Percentiles rank a stretch among this genome's conserved stretches.
phyloP scores from a whole-genome alignment of 1,284 basidiomycete species.

The Irpex lacteus region DNA sequence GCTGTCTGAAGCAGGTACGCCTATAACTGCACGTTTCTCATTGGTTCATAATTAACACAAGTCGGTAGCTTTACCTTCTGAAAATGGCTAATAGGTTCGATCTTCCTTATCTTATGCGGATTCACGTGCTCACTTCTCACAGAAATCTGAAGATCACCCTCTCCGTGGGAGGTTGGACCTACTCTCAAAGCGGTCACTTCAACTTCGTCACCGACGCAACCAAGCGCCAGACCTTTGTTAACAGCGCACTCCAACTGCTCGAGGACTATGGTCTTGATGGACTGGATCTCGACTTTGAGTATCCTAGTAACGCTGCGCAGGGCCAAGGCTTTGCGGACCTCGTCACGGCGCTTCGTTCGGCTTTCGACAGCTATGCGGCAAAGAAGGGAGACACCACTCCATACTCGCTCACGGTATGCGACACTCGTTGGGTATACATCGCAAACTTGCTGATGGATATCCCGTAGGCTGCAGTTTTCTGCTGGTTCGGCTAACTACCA shows the following conservation, averaged over 20 bases:
- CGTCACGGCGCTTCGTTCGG: constrained; percentile 51
- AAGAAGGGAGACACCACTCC: constrained; percentile 59
- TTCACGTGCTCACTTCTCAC: neutral
- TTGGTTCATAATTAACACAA: no score
- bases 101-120: neutral
- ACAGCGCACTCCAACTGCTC: constrained; percentile 67
- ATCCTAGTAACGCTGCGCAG: constrained; percentile 49
- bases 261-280: constrained; percentile 91
- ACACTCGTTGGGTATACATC: neutral
- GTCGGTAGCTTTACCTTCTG: constrained; percentile 49
- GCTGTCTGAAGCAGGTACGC: constrained; percentile 80
- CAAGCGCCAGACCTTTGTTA: constrained; percentile 70
- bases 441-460: neutral
- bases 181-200: constrained; percentile 67
- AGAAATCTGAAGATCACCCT: constrained; percentile 77
- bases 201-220: constrained; percentile 52
- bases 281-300: constrained; percentile 73
- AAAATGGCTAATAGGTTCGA: constrained; percentile 65
- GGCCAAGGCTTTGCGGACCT: constrained; percentile 61
- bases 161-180: constrained; percentile 78
- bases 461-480: constrained; percentile 39
- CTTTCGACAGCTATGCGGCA: constrained; percentile 47
- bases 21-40: constrained; percentile 7
- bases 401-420: constrained; percentile 52
- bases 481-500: constrained; percentile 72